Conservation (phyloP, 2,329 filamentous ascomycete species). For the Clonostachys sp. region DNA sequence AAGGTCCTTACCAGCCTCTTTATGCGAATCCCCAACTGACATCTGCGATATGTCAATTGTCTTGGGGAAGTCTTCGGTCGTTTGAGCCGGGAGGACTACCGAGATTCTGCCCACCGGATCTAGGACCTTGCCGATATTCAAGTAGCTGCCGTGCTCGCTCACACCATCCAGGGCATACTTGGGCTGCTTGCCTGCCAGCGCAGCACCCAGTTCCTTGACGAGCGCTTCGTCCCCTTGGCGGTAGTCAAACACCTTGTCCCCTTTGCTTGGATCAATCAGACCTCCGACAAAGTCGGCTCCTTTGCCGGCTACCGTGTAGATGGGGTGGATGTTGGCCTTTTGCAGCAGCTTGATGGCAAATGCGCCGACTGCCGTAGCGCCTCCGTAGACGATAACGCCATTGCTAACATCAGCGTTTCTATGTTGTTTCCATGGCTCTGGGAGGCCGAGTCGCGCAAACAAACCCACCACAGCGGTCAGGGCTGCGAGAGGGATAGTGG, state of each 20-base stretch:
- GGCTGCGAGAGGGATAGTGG: slow-evolving; percentile 50
- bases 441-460: slow-evolving; percentile 38
- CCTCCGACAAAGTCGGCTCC: slow-evolving; percentile 4
- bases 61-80: neutral
- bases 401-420: slow-evolving; percentile 11
- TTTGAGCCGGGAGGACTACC: neutral
- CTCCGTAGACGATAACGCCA: slow-evolving; percentile 41
- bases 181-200: neutral
- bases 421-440: slow-evolving; percentile 36
- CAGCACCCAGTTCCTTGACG: slow-evolving; percentile 1
- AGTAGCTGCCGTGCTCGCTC: neutral
- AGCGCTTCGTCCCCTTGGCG: slow-evolving; percentile 5
- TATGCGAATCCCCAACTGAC: neutral
- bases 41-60: neutral
- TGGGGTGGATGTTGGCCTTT: slow-evolving; percentile 47
- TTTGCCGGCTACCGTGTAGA: slow-evolving; percentile 39
- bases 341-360: slow-evolving; percentile 51
- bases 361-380: slow-evolving; percentile 46
- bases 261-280: slow-evolving; percentile 7
- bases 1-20: neutral
- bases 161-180: slow-evolving; percentile 5
- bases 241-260: slow-evolving; percentile 13
- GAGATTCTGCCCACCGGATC: slow-evolving; percentile 30
- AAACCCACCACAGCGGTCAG: slow-evolving; percentile 48
- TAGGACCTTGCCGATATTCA: neutral